A percentile compares a stretch with the other conserved stretches of the same genome.
Evolutionary conservation across 345 rosid genomes (phyloP).

Genomic region (Capsella bursapastoris): DNA sequence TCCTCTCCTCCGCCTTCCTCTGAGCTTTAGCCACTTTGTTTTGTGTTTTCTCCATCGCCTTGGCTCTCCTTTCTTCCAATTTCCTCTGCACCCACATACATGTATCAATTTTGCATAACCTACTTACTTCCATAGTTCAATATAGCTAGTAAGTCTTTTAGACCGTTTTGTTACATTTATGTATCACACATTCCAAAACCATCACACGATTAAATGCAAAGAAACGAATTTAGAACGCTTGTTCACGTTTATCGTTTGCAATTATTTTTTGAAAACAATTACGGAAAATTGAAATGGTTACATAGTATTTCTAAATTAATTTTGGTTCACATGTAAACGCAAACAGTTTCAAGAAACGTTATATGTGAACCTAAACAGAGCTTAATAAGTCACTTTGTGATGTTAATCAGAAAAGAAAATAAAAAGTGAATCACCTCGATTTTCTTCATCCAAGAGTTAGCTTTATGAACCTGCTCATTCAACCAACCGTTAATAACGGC

Average conservation of each 20-base stretch:
- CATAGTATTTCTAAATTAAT: neutral
- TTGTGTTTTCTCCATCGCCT: slow-evolving; percentile 88
- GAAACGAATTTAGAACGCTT: neutral
- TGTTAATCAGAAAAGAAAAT: neutral
- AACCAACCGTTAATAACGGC: slow-evolving; percentile 94
- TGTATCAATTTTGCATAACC: neutral
- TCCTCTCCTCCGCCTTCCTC: slow-evolving; percentile 89
- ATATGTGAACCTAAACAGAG: neutral
- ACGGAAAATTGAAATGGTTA: neutral
- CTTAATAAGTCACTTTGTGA: neutral
- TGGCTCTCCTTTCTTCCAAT: slow-evolving; percentile 87
- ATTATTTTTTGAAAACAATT: too few relatives aligned
- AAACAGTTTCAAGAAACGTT: neutral
- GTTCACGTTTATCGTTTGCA: slow-evolving; percentile 12
- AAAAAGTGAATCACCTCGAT: slow-evolving; percentile 64
- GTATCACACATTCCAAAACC: neutral
- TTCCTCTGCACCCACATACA: slow-evolving; percentile 64
- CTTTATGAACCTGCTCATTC: slow-evolving; percentile 76
- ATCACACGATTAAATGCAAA: neutral
- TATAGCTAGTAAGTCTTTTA: neutral
- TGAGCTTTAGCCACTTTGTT: slow-evolving; percentile 82
- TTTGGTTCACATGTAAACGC: neutral
- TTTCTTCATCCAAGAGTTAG: slow-evolving; percentile 89
- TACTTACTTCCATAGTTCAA: neutral
- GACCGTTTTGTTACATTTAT: neutral